Conservation (phyloP, 2,329 filamentous ascomycete species). For the Aspergillus ustus region DNA sequence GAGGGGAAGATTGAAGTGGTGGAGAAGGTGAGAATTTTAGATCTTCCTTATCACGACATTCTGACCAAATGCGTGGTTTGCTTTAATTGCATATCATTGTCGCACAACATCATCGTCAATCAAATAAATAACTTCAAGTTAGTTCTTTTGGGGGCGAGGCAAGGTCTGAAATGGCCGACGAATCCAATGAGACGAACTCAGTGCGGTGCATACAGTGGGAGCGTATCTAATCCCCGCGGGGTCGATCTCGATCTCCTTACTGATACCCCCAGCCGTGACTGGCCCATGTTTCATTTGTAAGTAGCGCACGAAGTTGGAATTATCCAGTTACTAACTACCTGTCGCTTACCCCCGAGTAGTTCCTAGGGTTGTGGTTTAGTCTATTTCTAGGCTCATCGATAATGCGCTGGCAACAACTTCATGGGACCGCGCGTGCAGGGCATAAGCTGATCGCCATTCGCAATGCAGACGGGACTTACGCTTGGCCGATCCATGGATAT, state of each 20-base stretch:
- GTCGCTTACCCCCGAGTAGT: background rate
- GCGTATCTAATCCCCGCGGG: too few species aligned
- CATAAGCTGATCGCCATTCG: background rate
- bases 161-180: background rate
- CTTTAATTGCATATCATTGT: background rate
- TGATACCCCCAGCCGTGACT: too few species aligned
- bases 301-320: too few species aligned
- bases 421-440: background rate
- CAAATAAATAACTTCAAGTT: background rate
- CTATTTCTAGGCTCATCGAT: background rate
- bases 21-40: background rate
- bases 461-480: background rate
- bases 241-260: too few species aligned
- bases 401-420: background rate
- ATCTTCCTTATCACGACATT: background rate
- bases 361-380: background rate
- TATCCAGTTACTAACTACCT: background rate
- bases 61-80: background rate
- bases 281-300: too few species aligned
- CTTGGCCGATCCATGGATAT: too few species aligned
- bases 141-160: too few species aligned
- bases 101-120: background rate
- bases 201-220: background rate
- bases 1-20: background rate
- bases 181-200: background rate